Conservation (phyloP, 192 early-diverging fungal species). For the Umbelopsis ramanniana region DNA sequence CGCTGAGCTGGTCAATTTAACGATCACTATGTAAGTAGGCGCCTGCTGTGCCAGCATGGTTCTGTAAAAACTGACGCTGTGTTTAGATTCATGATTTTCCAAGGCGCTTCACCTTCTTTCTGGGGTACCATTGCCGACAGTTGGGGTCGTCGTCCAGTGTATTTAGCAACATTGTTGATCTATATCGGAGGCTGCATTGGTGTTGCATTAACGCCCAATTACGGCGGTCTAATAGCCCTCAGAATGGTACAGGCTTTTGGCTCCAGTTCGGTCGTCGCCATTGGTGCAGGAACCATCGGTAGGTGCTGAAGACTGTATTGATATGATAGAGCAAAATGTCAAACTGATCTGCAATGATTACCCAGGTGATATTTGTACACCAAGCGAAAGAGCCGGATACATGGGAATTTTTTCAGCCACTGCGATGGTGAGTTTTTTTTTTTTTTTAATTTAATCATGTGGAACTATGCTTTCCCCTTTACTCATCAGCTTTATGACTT, state of each 20-base stretch:
- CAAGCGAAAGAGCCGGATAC: constrained; percentile 10
- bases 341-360: not conserved
- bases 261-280: constrained; percentile 47
- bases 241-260: constrained; percentile 50
- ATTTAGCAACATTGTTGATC: constrained; percentile 35
- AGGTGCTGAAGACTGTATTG: not conserved
- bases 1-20: constrained; percentile 38
- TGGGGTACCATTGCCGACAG: constrained; percentile 50
- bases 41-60: not conserved
- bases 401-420: constrained; percentile 13
- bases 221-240: constrained; percentile 33
- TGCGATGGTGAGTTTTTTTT: constrained; percentile 5
- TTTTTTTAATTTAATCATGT: not conserved
- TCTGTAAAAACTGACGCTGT: not conserved
- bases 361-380: constrained; percentile 9
- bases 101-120: constrained; percentile 43
- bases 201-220: constrained; percentile 35
- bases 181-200: constrained; percentile 42
- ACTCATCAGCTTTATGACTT: too few species aligned
- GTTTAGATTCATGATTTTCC: constrained; percentile 33
- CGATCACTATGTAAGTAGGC: constrained; percentile 34
- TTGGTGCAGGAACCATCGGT: constrained; percentile 31
- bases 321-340: not conserved
- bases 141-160: constrained; percentile 46
- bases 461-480: too few species aligned